Evolutionary conservation across 257 asterid species (phyloP).

Genomic region (Fraxinus cuspidata): DNA sequence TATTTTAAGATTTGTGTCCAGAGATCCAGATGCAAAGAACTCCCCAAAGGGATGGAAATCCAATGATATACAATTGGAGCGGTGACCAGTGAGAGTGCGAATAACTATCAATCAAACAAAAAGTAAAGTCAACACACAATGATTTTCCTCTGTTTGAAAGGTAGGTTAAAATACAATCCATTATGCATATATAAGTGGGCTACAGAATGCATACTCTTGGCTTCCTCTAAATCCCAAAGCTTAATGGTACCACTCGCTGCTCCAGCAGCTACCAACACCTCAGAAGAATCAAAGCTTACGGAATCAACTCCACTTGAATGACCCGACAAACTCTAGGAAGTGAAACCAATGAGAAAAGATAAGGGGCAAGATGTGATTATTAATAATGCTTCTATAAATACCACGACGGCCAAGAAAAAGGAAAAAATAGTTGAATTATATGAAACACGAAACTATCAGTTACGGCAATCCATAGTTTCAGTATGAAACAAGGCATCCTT

Average conservation of each 20-base stretch:
- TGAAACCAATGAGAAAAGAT: conserved; percentile 26
- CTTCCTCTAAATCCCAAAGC: conserved; percentile 99
- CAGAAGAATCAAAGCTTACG: conserved; percentile 95
- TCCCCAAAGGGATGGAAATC: conserved; percentile 99
- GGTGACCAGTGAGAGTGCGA: conserved; percentile 97
- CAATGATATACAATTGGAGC: conserved; percentile 94
- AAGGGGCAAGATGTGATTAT: conserved; percentile 21
- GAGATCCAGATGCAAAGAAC: conserved; percentile 97
- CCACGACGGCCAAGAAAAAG: background rate
- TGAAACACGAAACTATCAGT: conserved; percentile 16
- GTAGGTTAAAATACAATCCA: conserved; percentile 8
- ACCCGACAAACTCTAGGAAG: conserved; percentile 89
- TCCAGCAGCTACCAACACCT: conserved; percentile 95
- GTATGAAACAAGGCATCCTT: background rate
- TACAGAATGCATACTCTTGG: conserved; percentile 67
- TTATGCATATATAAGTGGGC: background rate
- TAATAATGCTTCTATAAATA: conserved; percentile 17
- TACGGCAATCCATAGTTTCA: conserved; percentile 12
- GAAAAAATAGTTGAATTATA: conserved; percentile 8
- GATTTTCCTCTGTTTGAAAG: conserved; percentile 4
- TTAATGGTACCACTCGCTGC: conserved; percentile 99
- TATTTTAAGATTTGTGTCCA: conserved; percentile 95
- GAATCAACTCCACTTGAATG: conserved; percentile 99
- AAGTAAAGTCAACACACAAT: conserved; percentile 19
- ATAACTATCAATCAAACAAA: conserved; percentile 50